Evolutionary conservation across 768 basidiomycete species (phyloP), one percentile per base, ranked within the genome.

Genomic region (Tricholoma terreum): DNA sequence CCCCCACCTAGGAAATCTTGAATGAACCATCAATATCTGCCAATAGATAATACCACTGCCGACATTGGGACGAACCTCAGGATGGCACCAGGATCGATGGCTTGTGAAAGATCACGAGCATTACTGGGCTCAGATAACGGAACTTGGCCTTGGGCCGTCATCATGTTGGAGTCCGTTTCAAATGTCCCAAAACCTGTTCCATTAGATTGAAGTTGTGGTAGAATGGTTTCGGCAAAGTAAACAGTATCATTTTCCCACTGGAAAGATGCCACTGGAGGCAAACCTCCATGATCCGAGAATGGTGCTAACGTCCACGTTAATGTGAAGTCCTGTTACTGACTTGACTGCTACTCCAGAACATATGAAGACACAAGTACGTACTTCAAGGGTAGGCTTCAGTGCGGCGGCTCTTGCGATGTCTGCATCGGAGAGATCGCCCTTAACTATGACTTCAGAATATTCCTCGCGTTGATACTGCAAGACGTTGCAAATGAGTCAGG

Each of bases 101-200:
- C 53, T 33, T 57, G 46, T 6, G 58, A 50, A 4, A 57, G 9
- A 35, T 38, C 52, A 10, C 21, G 42, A 38, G 35, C 8, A 56
- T 50, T 17, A 15, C 31, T 31, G 56, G 17, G 45, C 51, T 53
- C 0, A 35, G 30, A 6, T 52, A 35, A 55, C 51, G 50, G 45
- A 51, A 27, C 3, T 64, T 45, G 17, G 62, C 54, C 0, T 67
- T 61, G 1, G 71, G 65, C 1, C 17, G 62, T 63, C 5, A 67
- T 59, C 27, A 67, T 65, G 17, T 43, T 22, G 42, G 19, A 33
- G 31, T 33, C 31, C 3, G 58, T 55, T 21, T 71, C 61, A 54
- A 76, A 74, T 6, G 72, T 73, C 17, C 77, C 77, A 55, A 73
- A 71, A 3, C 75, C 77, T n/a, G 57, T 68, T 6, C 77, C 77